Evolutionary conservation across 1,284 basidiomycete genomes (phyloP), one percentile per base, ranked within the genome.

Genomic region (Cutaneotrichosporon mucoides): DNA sequence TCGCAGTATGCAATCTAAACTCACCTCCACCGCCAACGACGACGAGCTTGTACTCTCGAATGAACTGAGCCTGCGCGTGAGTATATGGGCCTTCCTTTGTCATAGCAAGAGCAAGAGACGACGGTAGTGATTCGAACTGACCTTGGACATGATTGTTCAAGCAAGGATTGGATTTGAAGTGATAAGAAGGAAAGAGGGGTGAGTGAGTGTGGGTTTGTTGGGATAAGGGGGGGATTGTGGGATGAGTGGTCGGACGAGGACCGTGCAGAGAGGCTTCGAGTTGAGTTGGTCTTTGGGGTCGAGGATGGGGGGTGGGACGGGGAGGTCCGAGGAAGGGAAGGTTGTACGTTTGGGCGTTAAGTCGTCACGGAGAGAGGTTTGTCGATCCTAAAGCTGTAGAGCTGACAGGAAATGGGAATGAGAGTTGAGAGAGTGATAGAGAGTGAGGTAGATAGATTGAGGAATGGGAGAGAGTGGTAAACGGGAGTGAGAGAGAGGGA

Each of bases 21-120:
- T 76, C 70, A 89, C 94, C 94, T 85, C 94, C 95, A 76, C 94
- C 94, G 59, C 94, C 94, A 65, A 98, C 93, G 64, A 97, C 94
- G 65, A 99, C 95, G 65, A 97, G 86, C 82, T 93, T 94, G 82
- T 95, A 95, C 78, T 96, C 92, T 73, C 92, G 83, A 78, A 95
- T 81, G 81, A 95, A 94, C 76, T 92, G 90, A 65, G 90, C 91
- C 89, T 93, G 64, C 24, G 24, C 24, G 24, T 24, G 24, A 24
- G 24, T 24, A 24, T 24, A 24, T 24, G 24, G 24, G 24, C 24
- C 24, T 24, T 24, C 24, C 24, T 24, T 24, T 24, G 24, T 45
- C 44, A 16, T 44, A 6, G 41, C 8, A 13, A n/a, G 41, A 43
- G 43, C 6, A 6, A 16, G 43, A 8, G 10, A 13, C 16, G 24